These are phyloP conservation scores for Viola odorata DNA, from an alignment of 345 rosid species.

Conservation along the genomic window DNA sequence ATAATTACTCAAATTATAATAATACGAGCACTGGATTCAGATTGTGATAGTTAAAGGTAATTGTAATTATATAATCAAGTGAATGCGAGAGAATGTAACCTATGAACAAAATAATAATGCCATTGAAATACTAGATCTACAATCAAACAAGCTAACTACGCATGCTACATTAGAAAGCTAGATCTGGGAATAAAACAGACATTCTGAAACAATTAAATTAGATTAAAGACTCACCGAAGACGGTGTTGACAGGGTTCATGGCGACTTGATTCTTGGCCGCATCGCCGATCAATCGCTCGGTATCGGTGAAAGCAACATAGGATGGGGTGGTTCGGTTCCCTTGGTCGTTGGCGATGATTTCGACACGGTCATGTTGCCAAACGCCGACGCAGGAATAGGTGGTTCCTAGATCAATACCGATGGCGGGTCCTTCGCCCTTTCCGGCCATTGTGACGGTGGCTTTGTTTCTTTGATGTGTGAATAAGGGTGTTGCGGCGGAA, in stretches of 20 bases:
- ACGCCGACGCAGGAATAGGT: conserved; percentile 30
- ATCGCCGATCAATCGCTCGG: conserved; percentile 32
- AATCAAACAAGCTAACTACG: too few species aligned
- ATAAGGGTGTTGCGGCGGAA: background rate
- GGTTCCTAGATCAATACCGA: conserved; percentile 30
- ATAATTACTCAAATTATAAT: too few species aligned
- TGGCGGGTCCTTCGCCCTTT: conserved; percentile 24
- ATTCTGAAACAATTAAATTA: too few species aligned
- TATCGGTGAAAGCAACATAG: conserved; percentile 29
- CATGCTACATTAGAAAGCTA: too few species aligned
- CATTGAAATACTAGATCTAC: too few species aligned
- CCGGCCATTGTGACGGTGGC: conserved; percentile 12
- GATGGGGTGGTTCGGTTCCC: conserved; percentile 34
- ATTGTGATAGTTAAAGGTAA: too few species aligned
- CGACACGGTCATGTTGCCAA: conserved; percentile 32
- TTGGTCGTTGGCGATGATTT: conserved; percentile 29
- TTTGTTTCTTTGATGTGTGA: too few species aligned
- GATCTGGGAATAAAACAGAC: too few species aligned
- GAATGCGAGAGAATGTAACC: too few species aligned
- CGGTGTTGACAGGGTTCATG: conserved; percentile 33
- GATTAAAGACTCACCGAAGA: conserved; percentile 16
- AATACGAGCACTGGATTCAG: too few species aligned
- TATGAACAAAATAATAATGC: too few species aligned
- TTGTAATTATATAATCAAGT: too few species aligned
- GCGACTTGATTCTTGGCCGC: conserved; percentile 37